Percentiles rank a stretch among this genome's conserved stretches.
phyloP scores from a whole-genome alignment of 1,284 basidiomycete species.

The Heterobasidion occidentale region DNA sequence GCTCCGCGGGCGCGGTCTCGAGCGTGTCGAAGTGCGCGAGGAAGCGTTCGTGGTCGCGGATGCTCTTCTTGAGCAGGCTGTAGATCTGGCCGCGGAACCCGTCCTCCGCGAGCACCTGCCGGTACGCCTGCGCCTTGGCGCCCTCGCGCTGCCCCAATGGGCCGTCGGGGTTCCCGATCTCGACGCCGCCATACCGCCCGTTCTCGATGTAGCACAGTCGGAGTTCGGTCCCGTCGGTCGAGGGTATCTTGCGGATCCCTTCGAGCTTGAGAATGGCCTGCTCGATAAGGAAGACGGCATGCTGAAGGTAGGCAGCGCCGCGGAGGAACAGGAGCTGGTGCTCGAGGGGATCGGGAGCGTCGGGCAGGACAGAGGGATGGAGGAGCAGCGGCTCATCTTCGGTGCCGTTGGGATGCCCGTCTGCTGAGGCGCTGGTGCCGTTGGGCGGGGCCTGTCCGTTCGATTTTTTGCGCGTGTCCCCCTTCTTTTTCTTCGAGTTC shows the following conservation, averaged over 20 bases:
- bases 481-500: slow-evolving; percentile 45
- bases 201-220: slow-evolving; percentile 64
- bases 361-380: slow-evolving; percentile 62
- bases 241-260: slow-evolving; percentile 46
- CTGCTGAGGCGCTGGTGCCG: slow-evolving; percentile 44
- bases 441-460: slow-evolving; percentile 58
- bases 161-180: slow-evolving; percentile 67
- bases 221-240: slow-evolving; percentile 60
- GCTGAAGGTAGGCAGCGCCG: slow-evolving; percentile 70
- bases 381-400: slow-evolving; percentile 43
- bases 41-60: slow-evolving; percentile 76
- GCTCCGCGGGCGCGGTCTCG: slow-evolving; percentile 27
- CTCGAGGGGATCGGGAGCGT: slow-evolving; percentile 76
- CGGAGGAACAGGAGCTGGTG: slow-evolving; percentile 75
- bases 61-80: slow-evolving; percentile 54
- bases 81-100: slow-evolving; percentile 50
- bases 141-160: slow-evolving; percentile 55
- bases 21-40: slow-evolving; percentile 72
- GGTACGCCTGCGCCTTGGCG: slow-evolving; percentile 56
- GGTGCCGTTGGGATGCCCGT: slow-evolving; percentile 25
- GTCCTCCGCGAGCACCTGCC: slow-evolving; percentile 40
- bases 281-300: slow-evolving; percentile 68
- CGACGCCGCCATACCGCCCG: slow-evolving; percentile 68
- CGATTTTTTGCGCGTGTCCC: slow-evolving; percentile 33
- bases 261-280: slow-evolving; percentile 60